A percentile compares a stretch with the other conserved stretches of the same genome.
These are phyloP conservation scores for Delonix regia DNA, from an alignment of 306 rosid genomes.

Conservation along the genomic window DNA sequence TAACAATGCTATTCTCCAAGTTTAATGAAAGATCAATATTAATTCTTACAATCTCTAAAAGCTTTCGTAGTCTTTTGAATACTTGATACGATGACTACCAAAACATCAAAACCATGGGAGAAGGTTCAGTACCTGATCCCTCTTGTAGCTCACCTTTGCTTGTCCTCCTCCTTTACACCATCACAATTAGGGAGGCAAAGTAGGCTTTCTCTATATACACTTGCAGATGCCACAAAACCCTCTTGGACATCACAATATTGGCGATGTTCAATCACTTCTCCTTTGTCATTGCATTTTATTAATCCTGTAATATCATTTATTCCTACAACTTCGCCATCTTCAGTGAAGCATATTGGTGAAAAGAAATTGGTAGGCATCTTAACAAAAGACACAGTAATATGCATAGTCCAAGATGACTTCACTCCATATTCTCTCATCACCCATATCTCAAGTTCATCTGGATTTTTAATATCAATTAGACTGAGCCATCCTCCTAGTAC, in stretches of 20 bases:
- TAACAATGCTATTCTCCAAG: too few species aligned
- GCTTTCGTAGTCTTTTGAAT: too few species aligned
- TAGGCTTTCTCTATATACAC: background rate
- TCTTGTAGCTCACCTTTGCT: too few species aligned
- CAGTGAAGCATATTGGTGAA: background rate
- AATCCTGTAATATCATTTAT: background rate
- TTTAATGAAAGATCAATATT: too few species aligned
- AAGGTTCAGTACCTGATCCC: too few species aligned
- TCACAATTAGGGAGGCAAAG: background rate
- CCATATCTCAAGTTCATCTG: background rate
- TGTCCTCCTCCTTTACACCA: background rate
- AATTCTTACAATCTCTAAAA: too few species aligned
- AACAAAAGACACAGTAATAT: background rate
- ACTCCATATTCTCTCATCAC: conserved; percentile 23
- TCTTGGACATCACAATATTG: background rate
- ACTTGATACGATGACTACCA: too few species aligned
- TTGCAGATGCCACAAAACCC: background rate
- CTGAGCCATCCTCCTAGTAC: background rate
- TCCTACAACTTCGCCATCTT: background rate
- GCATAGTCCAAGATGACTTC: conserved; percentile 8
- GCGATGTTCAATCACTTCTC: background rate
- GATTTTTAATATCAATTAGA: background rate
- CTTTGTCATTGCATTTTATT: background rate
- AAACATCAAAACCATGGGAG: too few species aligned
- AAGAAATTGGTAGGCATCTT: too few species aligned